phyloP scores from a whole-genome alignment of 1,284 basidiomycete genomes.

The Cutaneotrichosporon sp. region DNA sequence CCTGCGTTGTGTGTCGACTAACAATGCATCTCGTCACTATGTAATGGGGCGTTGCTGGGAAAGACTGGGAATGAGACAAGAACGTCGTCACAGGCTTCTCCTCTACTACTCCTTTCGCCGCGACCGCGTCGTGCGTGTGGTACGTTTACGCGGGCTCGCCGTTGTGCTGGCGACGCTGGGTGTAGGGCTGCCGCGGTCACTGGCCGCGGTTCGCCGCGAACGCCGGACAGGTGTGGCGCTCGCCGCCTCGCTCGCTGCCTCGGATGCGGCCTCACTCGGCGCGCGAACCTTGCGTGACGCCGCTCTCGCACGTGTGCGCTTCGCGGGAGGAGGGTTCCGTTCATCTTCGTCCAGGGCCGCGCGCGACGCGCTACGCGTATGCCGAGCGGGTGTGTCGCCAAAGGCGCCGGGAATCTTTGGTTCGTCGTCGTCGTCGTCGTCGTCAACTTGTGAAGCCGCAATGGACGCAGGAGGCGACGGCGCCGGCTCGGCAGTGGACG shows the following conservation, averaged over 20 bases:
- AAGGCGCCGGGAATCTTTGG: background rate
- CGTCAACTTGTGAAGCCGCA: too few relatives aligned
- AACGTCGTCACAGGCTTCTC: background rate
- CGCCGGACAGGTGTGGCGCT: slow-evolving; percentile 19
- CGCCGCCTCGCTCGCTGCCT: slow-evolving; percentile 18
- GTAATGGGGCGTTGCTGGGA: background rate
- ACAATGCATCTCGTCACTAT: background rate
- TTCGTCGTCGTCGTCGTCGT: slow-evolving; percentile 7
- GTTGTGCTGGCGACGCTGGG: slow-evolving; percentile 29
- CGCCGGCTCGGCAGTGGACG: slow-evolving; percentile 7
- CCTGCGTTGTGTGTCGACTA: too few relatives aligned
- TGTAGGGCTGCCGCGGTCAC: slow-evolving; percentile 37
- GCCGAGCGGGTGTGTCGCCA: slow-evolving; percentile 14
- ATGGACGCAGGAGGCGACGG: background rate
- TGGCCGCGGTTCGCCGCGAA: slow-evolving; percentile 24
- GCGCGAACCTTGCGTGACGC: slow-evolving; percentile 5
- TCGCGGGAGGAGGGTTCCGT: slow-evolving; percentile 8
- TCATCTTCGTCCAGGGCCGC: slow-evolving; percentile 29
- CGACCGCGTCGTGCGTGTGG: slow-evolving; percentile 22
- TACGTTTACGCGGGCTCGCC: background rate
- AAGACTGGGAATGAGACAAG: too few relatives aligned
- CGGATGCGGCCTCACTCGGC: slow-evolving; percentile 5
- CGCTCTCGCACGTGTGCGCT: slow-evolving; percentile 21
- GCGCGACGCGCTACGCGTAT: slow-evolving; percentile 30
- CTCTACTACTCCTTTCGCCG: slow-evolving; percentile 11